These are phyloP conservation scores for Saccharomycopsis fodiens DNA, from an alignment of 805 yeast species.

Conservation along the genomic window DNA sequence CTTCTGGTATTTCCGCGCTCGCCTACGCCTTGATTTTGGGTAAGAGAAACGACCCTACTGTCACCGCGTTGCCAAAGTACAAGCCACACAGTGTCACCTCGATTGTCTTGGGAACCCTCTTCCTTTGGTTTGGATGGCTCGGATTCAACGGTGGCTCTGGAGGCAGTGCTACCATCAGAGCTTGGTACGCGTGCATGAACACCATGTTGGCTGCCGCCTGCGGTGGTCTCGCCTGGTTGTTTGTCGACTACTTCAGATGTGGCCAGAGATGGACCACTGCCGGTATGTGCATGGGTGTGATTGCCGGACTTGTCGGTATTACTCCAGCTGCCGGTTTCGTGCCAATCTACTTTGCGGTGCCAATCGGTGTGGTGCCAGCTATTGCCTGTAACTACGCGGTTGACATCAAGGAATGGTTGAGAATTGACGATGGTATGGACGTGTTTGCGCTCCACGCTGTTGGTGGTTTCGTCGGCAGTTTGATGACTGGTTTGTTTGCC, in stretches of 20 bases:
- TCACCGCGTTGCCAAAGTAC: constrained; percentile 71
- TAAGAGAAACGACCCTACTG: constrained; percentile 79
- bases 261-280: constrained; percentile 90
- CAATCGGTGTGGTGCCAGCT: constrained; percentile 70
- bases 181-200: constrained; percentile 89
- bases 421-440: constrained; percentile 91
- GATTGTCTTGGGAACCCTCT: constrained; percentile 86
- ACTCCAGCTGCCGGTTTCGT: constrained; percentile 98
- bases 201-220: constrained; percentile 90
- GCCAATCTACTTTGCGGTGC: constrained; percentile 82
- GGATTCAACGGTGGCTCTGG: constrained; percentile 99
- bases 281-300: constrained; percentile 89
- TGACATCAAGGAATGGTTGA: constrained; percentile 62
- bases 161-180: constrained; percentile 86
- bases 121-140: constrained; percentile 98
- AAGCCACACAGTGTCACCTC: constrained; percentile 90
- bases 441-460: constrained; percentile 91
- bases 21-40: constrained; percentile 91
- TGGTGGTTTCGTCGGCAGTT: constrained; percentile 82
- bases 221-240: constrained; percentile 94
- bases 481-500: constrained; percentile 86
- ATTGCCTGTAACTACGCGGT: constrained; percentile 78
- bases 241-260: constrained; percentile 72
- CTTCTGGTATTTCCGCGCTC: constrained; percentile 91
- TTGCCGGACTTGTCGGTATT: constrained; percentile 89